Conservation (phyloP, 2,329 filamentous ascomycete genomes). For the Celoporthe dispersa region DNA sequence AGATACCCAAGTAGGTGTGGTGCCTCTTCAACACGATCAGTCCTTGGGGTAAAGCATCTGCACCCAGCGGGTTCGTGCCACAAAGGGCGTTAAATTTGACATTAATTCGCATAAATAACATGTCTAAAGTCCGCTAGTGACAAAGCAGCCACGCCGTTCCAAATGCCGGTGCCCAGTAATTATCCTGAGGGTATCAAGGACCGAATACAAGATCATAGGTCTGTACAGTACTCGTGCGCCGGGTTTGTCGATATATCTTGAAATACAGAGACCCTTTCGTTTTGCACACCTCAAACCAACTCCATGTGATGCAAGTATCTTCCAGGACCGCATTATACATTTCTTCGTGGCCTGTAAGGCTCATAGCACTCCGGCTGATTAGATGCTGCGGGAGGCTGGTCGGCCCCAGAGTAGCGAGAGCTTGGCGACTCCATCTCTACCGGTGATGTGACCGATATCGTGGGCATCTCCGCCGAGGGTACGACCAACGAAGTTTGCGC, state of each 20-base stretch:
- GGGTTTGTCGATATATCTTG: background rate
- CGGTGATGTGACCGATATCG: conserved; percentile 28
- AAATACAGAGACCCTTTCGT: background rate
- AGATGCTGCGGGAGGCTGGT: conserved; percentile 9
- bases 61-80: background rate
- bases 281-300: background rate
- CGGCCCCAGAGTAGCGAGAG: conserved; percentile 16
- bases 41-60: background rate
- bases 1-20: background rate
- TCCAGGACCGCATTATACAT: background rate
- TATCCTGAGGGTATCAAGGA: background rate
- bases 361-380: conserved; percentile 20
- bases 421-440: conserved; percentile 8
- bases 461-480: conserved; percentile 36
- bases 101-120: background rate
- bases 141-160: background rate
- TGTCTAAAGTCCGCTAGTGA: background rate
- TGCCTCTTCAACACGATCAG: background rate
- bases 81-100: background rate
- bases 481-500: conserved; percentile 10
- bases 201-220: background rate
- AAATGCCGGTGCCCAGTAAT: background rate
- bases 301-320: background rate
- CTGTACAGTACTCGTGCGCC: background rate
- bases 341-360: conserved; percentile 12